Percentiles rank a stretch among this genome's conserved stretches.
These are phyloP conservation scores for Claviceps sp. DNA, from an alignment of 2,329 filamentous ascomycete species.

Conservation along the genomic window DNA sequence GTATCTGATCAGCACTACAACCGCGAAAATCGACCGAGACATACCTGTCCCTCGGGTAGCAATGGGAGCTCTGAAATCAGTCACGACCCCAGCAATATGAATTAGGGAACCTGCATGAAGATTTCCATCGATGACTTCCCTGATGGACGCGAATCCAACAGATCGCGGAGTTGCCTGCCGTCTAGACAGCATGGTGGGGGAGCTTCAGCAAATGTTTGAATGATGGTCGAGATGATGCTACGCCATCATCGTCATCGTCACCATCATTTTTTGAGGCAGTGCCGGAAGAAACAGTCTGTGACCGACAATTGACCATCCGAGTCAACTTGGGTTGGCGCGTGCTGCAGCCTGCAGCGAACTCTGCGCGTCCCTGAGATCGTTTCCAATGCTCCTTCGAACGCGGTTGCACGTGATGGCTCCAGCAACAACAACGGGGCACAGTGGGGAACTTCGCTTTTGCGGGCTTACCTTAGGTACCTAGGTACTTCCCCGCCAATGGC, in stretches of 20 bases:
- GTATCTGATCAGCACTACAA: neutral
- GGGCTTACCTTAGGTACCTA: no score
- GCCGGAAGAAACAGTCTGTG: neutral
- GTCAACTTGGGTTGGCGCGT: neutral
- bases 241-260: neutral
- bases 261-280: neutral
- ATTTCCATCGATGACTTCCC: slow-evolving; percentile 29
- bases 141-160: slow-evolving; percentile 17
- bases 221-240: neutral
- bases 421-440: neutral
- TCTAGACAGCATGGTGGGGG: slow-evolving; percentile 1
- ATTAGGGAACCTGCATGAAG: slow-evolving; percentile 21
- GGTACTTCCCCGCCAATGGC: no score
- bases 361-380: neutral
- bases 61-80: slow-evolving; percentile 45
- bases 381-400: neutral
- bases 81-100: slow-evolving; percentile 58
- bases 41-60: slow-evolving; percentile 38
- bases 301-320: neutral
- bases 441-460: neutral
- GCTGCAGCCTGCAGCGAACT: neutral
- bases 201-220: neutral
- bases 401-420: slow-evolving; percentile 2
- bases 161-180: slow-evolving; percentile 6
- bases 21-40: slow-evolving; percentile 2